A percentile compares a stretch with the other conserved stretches of the same genome.
phyloP scores from a whole-genome alignment of 2,329 filamentous ascomycete genomes.

The Rasamsonia emersonii region DNA sequence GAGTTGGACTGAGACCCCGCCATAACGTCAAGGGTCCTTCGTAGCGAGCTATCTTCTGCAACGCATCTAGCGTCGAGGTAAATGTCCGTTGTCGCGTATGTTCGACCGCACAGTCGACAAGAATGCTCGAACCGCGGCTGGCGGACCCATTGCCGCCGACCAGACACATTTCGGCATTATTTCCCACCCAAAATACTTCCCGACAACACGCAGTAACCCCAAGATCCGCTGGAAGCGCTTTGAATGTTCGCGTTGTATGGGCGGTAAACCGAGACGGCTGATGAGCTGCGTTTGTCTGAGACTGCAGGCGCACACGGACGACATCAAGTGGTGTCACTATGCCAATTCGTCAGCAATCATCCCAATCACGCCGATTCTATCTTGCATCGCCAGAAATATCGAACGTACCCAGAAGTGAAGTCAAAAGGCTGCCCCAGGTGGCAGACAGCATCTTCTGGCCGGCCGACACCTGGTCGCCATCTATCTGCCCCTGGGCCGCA shows the following conservation, averaged over 20 bases:
- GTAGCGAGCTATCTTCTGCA: conserved; percentile 89
- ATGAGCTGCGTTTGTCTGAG: conserved; percentile 54
- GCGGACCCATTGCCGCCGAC: conserved; percentile 42
- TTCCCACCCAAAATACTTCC: conserved; percentile 93
- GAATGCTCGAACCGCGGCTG: conserved; percentile 32
- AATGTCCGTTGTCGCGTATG: conserved; percentile 76
- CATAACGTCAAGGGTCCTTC: conserved; percentile 82
- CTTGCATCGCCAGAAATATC: too few relatives aligned
- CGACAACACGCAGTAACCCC: conserved; percentile 92
- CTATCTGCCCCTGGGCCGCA: conserved; percentile 10
- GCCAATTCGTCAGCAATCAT: conserved; percentile 10
- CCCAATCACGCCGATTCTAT: neutral
- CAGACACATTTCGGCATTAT: conserved; percentile 71
- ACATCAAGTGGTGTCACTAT: conserved; percentile 92
- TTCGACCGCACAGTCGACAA: conserved; percentile 73
- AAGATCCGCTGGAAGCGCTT: conserved; percentile 69
- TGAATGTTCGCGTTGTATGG: conserved; percentile 45
- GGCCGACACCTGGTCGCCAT: conserved; percentile 56
- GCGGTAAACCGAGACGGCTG: conserved; percentile 49
- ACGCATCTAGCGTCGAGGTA: conserved; percentile 81
- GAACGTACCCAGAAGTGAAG: conserved; percentile 70
- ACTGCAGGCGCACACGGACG: conserved; percentile 88
- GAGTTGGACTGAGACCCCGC: conserved; percentile 86
- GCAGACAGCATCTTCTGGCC: conserved; percentile 92
- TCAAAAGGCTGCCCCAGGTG: conserved; percentile 80